phyloP scores from a whole-genome alignment of 2,329 filamentous ascomycete genomes.

The Monosporascus sp. region DNA sequence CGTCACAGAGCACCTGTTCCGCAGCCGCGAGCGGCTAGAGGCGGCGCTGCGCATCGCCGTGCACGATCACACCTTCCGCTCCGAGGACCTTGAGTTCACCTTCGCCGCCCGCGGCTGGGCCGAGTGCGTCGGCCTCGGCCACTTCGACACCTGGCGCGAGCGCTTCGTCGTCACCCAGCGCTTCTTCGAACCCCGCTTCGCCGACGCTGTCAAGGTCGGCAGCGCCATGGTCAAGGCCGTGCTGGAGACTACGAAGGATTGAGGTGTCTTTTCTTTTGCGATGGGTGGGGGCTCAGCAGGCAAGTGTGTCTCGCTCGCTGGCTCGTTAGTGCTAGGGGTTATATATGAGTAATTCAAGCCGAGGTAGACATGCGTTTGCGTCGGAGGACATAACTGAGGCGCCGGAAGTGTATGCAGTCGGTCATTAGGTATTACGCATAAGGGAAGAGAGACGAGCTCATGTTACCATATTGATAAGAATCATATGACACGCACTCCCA shows the following conservation, averaged over 20 bases:
- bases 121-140: slow-evolving; percentile 82
- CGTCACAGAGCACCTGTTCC: slow-evolving; percentile 94
- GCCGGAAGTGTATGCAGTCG: too few relatives aligned
- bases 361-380: too few relatives aligned
- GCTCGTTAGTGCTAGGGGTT: too few relatives aligned
- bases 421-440: too few relatives aligned
- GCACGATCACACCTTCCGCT: slow-evolving; percentile 86
- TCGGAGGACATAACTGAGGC: too few relatives aligned
- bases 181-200: slow-evolving; percentile 88
- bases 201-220: slow-evolving; percentile 78
- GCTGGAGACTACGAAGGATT: slow-evolving; percentile 64
- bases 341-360: too few relatives aligned
- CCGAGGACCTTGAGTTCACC: slow-evolving; percentile 94
- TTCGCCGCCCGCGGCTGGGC: slow-evolving; percentile 96
- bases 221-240: slow-evolving; percentile 98
- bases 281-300: too few relatives aligned
- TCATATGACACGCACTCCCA: too few relatives aligned
- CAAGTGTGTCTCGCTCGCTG: too few relatives aligned
- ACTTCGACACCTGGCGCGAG: slow-evolving; percentile 90
- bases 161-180: slow-evolving; percentile 84
- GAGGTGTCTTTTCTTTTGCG: slow-evolving; percentile 1
- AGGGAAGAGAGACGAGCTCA: too few relatives aligned
- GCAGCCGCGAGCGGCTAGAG: slow-evolving; percentile 72
- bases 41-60: slow-evolving; percentile 82
- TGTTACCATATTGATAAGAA: too few relatives aligned